Evolutionary conservation across 768 basidiomycete species (phyloP), one percentile per base, ranked within the genome.

Genomic region (Mycena kentingensis): DNA sequence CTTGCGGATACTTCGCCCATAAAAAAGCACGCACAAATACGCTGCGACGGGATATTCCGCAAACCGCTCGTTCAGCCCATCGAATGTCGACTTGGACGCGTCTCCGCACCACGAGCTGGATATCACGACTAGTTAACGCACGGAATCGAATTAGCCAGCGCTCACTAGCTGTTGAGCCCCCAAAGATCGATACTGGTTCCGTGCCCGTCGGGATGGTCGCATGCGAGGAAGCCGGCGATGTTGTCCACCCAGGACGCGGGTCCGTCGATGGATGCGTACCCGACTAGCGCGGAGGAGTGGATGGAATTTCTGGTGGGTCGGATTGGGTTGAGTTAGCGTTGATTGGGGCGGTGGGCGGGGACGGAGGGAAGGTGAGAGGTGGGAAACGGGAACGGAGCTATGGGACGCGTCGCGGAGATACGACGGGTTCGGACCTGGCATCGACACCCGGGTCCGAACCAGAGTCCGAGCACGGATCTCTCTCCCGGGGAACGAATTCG

Each of bases 11-110:
- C 12, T 44, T 28, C 26, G 19, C 12, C 76, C 64, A 85, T 82
- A 67, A 88, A 90, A 51, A 92, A 90, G 49, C 80, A 96, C 77
- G 93, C 91, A 65, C 89, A 96, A 91, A 76, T 96, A 95, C 8
- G 92, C 90, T 2, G 82, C 82, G 24, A 95, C 80, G 52, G 90
- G 90, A 68, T 83, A 87, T 54, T 75, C 68, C 19, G 80, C 75
- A 62, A 80, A 91, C 18, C 80, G 76, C 28, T 65, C 69, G 18
- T 83, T 80, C 41, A 77, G 78, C 27, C 59, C 67, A 41, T 81
- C 76, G 68, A 90, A 93, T 4, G 82, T 74, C 8, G 67, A 66
- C 47, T 79, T 62, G 65, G 83, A 83, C 10, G 72, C 80, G 55
- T 78, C 71, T 34, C 92, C 93, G 66, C 92, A 93, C 88, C 88